Percentiles rank a stretch among this genome's conserved stretches.
These are phyloP conservation scores for Orbilia javanica DNA, from an alignment of 2,329 filamentous ascomycete species.

Conservation along the genomic window DNA sequence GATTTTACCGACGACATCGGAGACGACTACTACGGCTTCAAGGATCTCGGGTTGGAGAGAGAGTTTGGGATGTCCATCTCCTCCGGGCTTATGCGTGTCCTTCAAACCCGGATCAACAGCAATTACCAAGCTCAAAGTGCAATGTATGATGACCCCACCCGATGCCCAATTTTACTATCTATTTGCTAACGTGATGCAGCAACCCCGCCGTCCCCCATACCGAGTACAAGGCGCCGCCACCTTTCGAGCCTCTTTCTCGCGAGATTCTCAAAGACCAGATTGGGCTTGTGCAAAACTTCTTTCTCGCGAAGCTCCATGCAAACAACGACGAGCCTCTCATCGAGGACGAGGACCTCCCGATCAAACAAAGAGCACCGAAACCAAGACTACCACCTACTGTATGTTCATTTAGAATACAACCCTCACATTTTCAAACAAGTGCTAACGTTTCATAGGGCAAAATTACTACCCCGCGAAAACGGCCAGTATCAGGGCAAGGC, in stretches of 20 bases:
- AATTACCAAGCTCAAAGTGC: constrained; percentile 83
- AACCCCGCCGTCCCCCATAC: constrained; percentile 73
- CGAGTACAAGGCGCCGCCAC: constrained; percentile 76
- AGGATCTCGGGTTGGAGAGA: constrained; percentile 88
- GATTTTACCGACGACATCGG: constrained; percentile 98
- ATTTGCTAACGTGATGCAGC: constrained; percentile 63
- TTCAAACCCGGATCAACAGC: constrained; percentile 89
- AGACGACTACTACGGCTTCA: constrained; percentile 99
- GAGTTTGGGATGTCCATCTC: constrained; percentile 90
- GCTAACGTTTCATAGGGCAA: constrained; percentile 74
- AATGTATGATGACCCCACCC: constrained; percentile 66
- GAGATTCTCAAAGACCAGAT: constrained; percentile 84
- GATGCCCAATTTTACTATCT: constrained; percentile 19
- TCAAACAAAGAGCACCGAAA: constrained; percentile 82
- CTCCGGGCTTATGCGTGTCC: constrained; percentile 90
- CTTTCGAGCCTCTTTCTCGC: constrained; percentile 81
- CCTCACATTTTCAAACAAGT: constrained; percentile 63
- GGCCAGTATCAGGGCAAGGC: constrained; percentile 83
- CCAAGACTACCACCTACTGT: constrained; percentile 72
- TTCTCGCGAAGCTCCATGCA: constrained; percentile 86
- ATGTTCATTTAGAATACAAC: constrained; percentile 63
- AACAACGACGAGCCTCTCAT: constrained; percentile 85
- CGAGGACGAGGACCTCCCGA: constrained; percentile 93
- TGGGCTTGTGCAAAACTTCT: constrained; percentile 90
- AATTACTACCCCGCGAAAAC: constrained; percentile 85